Conservation (phyloP, 2,329 filamentous ascomycete genomes). For the Blastomyces gilchristii region DNA sequence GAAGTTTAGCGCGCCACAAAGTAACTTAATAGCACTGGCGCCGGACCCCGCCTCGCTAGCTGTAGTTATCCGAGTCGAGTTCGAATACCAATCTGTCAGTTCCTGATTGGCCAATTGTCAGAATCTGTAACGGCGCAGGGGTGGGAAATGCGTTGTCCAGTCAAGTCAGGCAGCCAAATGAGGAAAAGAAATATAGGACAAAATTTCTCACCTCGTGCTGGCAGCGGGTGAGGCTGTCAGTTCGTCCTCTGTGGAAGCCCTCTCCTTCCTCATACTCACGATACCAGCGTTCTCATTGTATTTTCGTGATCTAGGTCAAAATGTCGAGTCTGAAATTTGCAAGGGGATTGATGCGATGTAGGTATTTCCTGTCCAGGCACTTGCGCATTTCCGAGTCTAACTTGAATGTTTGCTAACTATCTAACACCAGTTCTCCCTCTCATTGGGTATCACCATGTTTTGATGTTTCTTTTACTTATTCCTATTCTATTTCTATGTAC, state of each 20-base stretch:
- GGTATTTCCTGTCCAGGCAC: background rate
- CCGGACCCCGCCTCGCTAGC: background rate
- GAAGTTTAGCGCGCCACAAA: background rate
- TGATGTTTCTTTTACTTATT: conserved; percentile 5
- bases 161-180: no score
- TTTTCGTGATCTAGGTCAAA: background rate
- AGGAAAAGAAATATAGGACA: background rate
- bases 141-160: background rate
- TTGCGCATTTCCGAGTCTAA: background rate
- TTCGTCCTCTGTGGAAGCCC: background rate
- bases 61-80: no score
- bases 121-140: background rate
- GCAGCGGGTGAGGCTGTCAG: background rate
- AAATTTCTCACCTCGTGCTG: background rate
- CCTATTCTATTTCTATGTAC: conserved; percentile 6
- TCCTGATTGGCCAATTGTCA: background rate
- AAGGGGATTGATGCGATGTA: background rate
- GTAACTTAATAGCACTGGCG: background rate
- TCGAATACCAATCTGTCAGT: no score
- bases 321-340: background rate
- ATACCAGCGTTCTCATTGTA: background rate
- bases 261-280: background rate
- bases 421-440: background rate
- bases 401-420: background rate
- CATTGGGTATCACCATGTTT: conserved; percentile 1